Conservation (phyloP, 2,329 filamentous ascomycete genomes). For the Coniochaeta prunicola region DNA sequence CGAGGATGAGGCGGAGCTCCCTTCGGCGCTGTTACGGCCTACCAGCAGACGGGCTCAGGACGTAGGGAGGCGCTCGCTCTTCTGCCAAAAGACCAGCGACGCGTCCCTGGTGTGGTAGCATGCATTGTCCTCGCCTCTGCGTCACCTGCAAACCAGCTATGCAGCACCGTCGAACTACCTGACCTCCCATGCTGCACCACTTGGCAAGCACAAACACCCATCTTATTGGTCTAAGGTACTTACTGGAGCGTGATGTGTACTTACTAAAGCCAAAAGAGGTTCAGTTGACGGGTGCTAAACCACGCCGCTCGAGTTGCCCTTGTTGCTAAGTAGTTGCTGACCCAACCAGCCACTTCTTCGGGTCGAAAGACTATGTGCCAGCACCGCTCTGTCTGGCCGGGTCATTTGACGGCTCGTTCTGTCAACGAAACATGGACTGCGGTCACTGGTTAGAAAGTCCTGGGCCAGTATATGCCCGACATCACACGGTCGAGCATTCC, state of each 20-base stretch:
- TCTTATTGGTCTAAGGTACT: no score
- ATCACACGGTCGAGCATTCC: neutral
- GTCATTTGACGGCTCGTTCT: no score
- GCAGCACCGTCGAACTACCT: neutral
- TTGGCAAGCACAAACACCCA: neutral
- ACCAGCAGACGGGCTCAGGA: neutral
- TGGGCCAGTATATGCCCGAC: neutral
- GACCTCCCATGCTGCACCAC: neutral
- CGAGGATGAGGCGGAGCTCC: neutral
- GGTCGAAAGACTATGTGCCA: no score
- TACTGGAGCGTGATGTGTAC: no score
- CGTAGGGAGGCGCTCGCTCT: neutral
- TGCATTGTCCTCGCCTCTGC: neutral
- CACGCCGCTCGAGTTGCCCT: no score
- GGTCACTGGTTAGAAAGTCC: neutral
- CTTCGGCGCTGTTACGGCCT: neutral
- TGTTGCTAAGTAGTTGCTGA: no score
- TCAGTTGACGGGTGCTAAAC: no score
- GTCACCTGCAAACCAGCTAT: neutral
- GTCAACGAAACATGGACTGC: no score
- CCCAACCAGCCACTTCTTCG: no score
- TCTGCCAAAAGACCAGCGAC: neutral
- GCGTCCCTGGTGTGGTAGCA: neutral
- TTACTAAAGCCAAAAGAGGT: no score
- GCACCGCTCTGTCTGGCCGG: no score